Percentiles rank a stretch among this genome's conserved stretches.
These are phyloP conservation scores for Russula lepida DNA, from an alignment of 768 basidiomycete genomes.

Conservation along the genomic window DNA sequence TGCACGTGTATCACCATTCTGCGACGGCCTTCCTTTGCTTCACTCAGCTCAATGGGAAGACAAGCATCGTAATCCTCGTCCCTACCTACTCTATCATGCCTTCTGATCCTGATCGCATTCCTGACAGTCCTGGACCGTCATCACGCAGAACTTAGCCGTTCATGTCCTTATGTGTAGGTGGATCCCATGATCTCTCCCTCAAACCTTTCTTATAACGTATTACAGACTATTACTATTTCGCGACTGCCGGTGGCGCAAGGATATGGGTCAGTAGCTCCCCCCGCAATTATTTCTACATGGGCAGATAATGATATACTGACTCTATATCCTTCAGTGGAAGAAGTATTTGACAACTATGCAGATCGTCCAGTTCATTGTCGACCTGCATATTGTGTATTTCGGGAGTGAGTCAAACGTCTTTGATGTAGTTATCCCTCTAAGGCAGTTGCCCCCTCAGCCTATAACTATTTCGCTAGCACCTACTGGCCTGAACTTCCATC, in stretches of 20 bases:
- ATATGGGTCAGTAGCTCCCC: constrained; percentile 67
- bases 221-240: constrained; percentile 97
- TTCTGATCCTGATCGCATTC: not conserved
- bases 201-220: constrained; percentile 6
- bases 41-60: constrained; percentile 88
- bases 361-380: constrained; percentile 92
- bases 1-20: constrained; percentile 99
- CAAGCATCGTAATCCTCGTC: constrained; percentile 58
- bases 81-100: not conserved
- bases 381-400: constrained; percentile 86
- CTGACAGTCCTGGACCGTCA: constrained; percentile 91
- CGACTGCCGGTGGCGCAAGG: constrained; percentile 91
- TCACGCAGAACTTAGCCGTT: constrained; percentile 80
- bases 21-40: constrained; percentile 94
- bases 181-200: not conserved
- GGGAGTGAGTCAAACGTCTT: constrained; percentile 60
- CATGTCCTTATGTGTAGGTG: constrained; percentile 96
- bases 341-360: constrained; percentile 96
- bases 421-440: not conserved
- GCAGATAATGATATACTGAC: not conserved
- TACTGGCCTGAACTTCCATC: constrained; percentile 55
- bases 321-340: constrained; percentile 68
- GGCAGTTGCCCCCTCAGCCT: constrained; percentile 36
- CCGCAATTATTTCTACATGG: not conserved
- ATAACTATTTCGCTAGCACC: constrained; percentile 67